Evolutionary conservation across 192 early-diverging fungal species (phyloP).

Genomic region (Polychytrium aggregatum): DNA sequence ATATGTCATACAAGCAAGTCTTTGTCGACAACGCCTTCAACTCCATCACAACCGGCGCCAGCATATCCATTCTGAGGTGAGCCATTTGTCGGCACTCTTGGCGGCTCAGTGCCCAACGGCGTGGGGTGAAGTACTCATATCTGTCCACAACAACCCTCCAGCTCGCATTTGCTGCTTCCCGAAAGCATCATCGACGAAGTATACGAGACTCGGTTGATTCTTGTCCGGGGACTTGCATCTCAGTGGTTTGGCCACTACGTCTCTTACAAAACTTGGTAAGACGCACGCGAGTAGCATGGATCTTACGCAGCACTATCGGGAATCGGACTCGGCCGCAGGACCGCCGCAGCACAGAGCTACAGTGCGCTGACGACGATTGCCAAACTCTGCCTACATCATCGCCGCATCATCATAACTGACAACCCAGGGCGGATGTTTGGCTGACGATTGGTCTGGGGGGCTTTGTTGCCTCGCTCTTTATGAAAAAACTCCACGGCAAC

Average conservation of each 20-base stretch:
- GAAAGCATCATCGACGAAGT: conserved; percentile 75
- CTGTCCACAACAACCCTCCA: background rate
- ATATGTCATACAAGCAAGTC: conserved; percentile 68
- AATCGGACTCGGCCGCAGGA: no score
- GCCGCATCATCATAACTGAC: background rate
- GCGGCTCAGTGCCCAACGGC: no score
- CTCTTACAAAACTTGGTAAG: conserved; percentile 21
- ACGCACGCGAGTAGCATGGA: background rate
- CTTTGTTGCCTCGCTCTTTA: conserved; percentile 61
- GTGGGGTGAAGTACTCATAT: no score
- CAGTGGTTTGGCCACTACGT: conserved; percentile 97
- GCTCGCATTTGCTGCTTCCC: conserved; percentile 49
- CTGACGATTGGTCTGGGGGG: conserved; percentile 71
- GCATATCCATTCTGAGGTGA: no score
- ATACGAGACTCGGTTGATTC: conserved; percentile 62
- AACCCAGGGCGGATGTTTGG: conserved; percentile 74
- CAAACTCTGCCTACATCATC: background rate
- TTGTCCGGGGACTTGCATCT: conserved; percentile 61
- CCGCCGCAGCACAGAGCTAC: no score
- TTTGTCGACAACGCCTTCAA: conserved; percentile 70
- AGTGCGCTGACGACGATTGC: no score
- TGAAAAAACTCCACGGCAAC: conserved; percentile 70
- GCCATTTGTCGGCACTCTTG: no score
- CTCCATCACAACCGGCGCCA: conserved; percentile 59
- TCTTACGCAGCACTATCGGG: no score